Conservation (phyloP, 83 land plant species). For the Diphasiastrum complanatum region DNA sequence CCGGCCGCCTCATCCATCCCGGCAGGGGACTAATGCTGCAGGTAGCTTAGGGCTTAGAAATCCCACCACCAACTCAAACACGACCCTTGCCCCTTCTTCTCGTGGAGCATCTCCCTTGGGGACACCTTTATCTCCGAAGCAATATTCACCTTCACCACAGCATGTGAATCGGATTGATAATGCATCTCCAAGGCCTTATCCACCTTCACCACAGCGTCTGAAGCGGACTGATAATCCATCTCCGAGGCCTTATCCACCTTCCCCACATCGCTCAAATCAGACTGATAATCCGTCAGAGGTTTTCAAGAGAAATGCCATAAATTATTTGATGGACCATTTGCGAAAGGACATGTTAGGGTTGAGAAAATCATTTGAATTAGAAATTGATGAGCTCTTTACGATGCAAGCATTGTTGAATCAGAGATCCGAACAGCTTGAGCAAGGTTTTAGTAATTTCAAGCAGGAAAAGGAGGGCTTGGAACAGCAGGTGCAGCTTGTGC, state of each 20-base stretch:
- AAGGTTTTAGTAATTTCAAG: constrained; percentile 56
- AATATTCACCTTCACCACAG: constrained; percentile 18
- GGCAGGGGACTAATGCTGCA: constrained; percentile 10
- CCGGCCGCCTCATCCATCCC: constrained; percentile 6
- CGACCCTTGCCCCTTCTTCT: no score
- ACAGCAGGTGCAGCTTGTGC: constrained; percentile 25
- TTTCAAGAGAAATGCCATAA: constrained; percentile 51
- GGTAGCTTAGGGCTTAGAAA: neutral
- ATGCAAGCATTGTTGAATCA: constrained; percentile 55
- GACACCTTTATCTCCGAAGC: constrained; percentile 10
- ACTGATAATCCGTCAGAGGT: constrained; percentile 65
- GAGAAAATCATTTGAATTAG: constrained; percentile 53
- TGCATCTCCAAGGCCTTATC: constrained; percentile 4
- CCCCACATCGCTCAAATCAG: constrained; percentile 17
- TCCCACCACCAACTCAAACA: constrained; percentile 21
- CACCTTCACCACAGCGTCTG: constrained; percentile 12
- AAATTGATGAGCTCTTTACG: constrained; percentile 67
- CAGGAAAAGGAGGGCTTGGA: constrained; percentile 65
- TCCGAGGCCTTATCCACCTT: constrained; percentile 1
- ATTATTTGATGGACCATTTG: constrained; percentile 43
- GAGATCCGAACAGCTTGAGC: constrained; percentile 48
- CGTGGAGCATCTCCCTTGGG: no score
- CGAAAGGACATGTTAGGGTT: constrained; percentile 48
- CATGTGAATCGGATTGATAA: constrained; percentile 8
- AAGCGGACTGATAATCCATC: constrained; percentile 38